Evolutionary conservation across 2,329 filamentous ascomycete genomes (phyloP), one percentile per base, ranked within the genome.

Genomic region (Aaosphaeria arxii): DNA sequence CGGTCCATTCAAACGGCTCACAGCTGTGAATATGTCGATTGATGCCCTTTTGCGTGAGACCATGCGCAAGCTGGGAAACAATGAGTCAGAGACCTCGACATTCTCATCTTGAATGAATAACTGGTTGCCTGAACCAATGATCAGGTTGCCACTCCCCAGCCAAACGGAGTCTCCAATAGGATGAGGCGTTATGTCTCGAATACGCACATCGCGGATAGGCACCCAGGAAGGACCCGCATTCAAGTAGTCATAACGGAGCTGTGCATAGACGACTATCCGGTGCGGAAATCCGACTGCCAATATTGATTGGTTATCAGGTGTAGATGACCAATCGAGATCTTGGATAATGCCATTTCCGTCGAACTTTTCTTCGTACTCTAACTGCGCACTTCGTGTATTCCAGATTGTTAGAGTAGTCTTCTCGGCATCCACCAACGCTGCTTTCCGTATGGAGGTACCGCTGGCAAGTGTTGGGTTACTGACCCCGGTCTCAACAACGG

Each of bases 281-380:
- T 91, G 88, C n/a, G 87, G 86, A 62, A 96, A 96, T 0, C 91
- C 91, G n/a, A 96, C 89, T 1, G 91, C 89, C 17, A 96, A 76
- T 47, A 96, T 91, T 1, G 89, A 92, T 62, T 96, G 90, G 43
- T 84, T 85, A 66, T 95, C 89, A 0, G 90, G 90, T 0, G 91
- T 96, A 3, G 89, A 92, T 1, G 91, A 92, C 92, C 92, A 96
- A 67, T 96, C 91, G 9, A 96, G 80, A 67, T 96, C 91, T 53
- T 87, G 84, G 38, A 96, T 90, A 5, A 79, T 81, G 58, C 94
- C 87, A 50, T 87, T 80, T 9, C 79, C 78, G 54, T 86, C 80
- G 54, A 91, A 94, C 30, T 83, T 79, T 59, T 92, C 83, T 52
- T 88, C 81, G 62, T 89, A 91, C 67, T 96, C 91, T 5, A 96